Base-by-base conservation (phyloP, 371 early-diverging fungal genomes). In the Umbelopsis sp. region DNA sequence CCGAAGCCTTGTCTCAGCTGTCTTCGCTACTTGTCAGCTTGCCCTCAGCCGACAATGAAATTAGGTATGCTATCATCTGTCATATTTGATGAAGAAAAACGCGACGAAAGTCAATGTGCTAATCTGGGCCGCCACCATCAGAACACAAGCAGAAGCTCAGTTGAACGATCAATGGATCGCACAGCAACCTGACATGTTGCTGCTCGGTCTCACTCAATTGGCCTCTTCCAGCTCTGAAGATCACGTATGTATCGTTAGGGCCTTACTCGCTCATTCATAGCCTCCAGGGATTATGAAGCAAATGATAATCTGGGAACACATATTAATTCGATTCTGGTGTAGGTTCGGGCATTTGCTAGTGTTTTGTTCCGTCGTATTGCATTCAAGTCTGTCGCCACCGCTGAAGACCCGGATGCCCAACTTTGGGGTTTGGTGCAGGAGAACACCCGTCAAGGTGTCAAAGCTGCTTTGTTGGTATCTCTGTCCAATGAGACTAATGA, bases 331-430 rank as follows among this genome's bases (percentile, higher is more conserved):
- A 48, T n/a, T 65, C 68, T 65, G 12, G 64, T 46, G 44, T 72
- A 95, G 93, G 78, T 93, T 63, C 96, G 97, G 63, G 91, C 94
- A 8, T 92, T 95, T 66, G 89, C 95, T 44, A 88, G 94, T 63
- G 91, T 98, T 14, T 86, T 98, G 53, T 82, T 96, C 63, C 94
- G 98, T 71, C 92, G 97, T 50, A 80, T 95, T 29, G 90, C 97
- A 7, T 89, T 93, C 72, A 92, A 90, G 73, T 79, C 77, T 63
- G 73, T 75, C 22, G 80, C 82, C 52, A 81, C 83, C 18, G 76
- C 78, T 63, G 72, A 80, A 53, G 80, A 79, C 46, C 71, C 81
- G 25, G 83, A 84, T 65, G 78, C 76, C 20, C 88, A 88, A 57
- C 81, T 94, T 53, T 96, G 94, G 92, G 87, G 86, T 65, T 77